These are phyloP conservation scores for Juncus effusus DNA, from an alignment of 176 grass and related monocot genomes.

Conservation along the genomic window DNA sequence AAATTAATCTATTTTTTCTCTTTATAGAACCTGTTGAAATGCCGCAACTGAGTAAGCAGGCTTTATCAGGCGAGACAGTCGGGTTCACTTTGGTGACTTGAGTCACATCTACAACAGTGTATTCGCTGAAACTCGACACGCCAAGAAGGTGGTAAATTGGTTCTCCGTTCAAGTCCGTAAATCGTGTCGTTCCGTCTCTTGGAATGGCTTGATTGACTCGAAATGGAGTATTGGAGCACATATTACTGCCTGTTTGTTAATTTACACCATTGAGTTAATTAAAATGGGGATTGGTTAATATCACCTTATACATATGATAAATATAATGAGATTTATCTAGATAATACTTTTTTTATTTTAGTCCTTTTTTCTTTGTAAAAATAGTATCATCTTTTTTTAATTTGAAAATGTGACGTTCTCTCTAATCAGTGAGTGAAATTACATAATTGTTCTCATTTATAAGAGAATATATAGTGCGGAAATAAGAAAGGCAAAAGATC, in stretches of 20 bases:
- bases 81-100: conserved; percentile 45
- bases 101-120: conserved; percentile 71
- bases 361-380: too few relatives aligned
- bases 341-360: too few relatives aligned
- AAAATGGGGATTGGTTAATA: too few relatives aligned
- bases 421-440: too few relatives aligned
- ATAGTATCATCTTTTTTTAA: too few relatives aligned
- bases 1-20: neutral
- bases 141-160: conserved; percentile 52
- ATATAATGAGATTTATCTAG: too few relatives aligned
- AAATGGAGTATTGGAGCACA: conserved; percentile 60
- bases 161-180: conserved; percentile 38
- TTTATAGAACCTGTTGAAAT: conserved; percentile 46
- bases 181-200: conserved; percentile 40
- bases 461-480: too few relatives aligned
- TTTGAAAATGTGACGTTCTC: too few relatives aligned
- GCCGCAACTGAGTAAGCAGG: conserved; percentile 79
- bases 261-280: too few relatives aligned
- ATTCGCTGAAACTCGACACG: conserved; percentile 76
- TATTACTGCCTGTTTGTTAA: conserved; percentile 46
- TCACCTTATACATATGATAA: too few relatives aligned
- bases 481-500: too few relatives aligned
- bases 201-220: conserved; percentile 38
- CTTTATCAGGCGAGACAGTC: conserved; percentile 31
- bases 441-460: too few relatives aligned